Evolutionary conservation across 768 basidiomycete species (phyloP).

Genomic region (Pleurotus djamor): DNA sequence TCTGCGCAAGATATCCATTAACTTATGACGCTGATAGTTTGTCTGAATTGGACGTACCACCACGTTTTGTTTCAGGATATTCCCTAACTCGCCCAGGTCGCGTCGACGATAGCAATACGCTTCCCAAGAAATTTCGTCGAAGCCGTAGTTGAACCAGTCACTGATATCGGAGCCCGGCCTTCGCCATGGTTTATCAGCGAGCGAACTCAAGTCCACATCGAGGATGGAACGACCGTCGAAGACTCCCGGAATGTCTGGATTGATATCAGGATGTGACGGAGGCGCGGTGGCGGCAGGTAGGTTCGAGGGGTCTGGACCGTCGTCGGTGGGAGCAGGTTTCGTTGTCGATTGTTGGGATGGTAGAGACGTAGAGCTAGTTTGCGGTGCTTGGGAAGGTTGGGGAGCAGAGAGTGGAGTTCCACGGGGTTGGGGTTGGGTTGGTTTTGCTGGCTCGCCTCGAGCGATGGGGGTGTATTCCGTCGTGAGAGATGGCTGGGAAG

Average conservation of each 20-base stretch:
- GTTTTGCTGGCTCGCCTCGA: slow-evolving; percentile 45
- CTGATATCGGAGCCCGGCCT: slow-evolving; percentile 88
- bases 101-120: slow-evolving; percentile 85
- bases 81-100: slow-evolving; percentile 77
- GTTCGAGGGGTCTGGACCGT: slow-evolving; percentile 59
- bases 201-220: slow-evolving; percentile 75
- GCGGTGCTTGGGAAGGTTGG: not conserved
- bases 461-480: slow-evolving; percentile 82
- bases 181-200: slow-evolving; percentile 89
- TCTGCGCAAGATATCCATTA: slow-evolving; percentile 37
- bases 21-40: slow-evolving; percentile 6
- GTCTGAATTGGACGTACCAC: slow-evolving; percentile 48
- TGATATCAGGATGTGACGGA: slow-evolving; percentile 77
- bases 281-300: slow-evolving; percentile 71
- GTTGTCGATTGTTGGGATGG: slow-evolving; percentile 13
- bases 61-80: slow-evolving; percentile 79
- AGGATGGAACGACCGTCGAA: slow-evolving; percentile 78
- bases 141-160: slow-evolving; percentile 99
- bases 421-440: slow-evolving; percentile 21
- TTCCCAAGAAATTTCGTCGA: slow-evolving; percentile 96
- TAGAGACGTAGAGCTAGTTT: slow-evolving; percentile 10
- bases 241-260: slow-evolving; percentile 62
- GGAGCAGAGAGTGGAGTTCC: not conserved
- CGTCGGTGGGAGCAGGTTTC: slow-evolving; percentile 27
- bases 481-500: slow-evolving; percentile 59